Evolutionary conservation across 163 green algal species (phyloP).

Genomic region (Coccomyxa subellipsoidea): DNA sequence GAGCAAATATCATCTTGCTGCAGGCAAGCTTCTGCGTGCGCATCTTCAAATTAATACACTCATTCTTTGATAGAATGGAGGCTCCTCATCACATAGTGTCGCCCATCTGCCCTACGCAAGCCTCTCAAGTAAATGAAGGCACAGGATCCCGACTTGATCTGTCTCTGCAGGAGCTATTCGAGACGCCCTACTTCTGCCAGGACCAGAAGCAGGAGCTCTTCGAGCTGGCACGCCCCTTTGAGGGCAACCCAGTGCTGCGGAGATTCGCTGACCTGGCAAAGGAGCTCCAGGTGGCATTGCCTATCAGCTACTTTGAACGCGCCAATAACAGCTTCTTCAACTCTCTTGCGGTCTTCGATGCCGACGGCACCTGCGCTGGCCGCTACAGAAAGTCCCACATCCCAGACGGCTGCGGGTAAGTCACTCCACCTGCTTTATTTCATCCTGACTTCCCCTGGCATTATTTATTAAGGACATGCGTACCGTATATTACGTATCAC

Average conservation of each 20-base stretch:
- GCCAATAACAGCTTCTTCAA: slow-evolving; percentile 77
- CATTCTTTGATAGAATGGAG: neutral
- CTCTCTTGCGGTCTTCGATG: slow-evolving; percentile 69
- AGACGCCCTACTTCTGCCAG: slow-evolving; percentile 71
- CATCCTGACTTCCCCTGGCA: too few relatives aligned
- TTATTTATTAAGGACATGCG: too few relatives aligned
- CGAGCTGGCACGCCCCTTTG: slow-evolving; percentile 37
- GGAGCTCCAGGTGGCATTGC: slow-evolving; percentile 71
- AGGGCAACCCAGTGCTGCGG: slow-evolving; percentile 43
- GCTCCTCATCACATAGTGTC: neutral
- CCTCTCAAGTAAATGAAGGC: neutral
- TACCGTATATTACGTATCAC: too few relatives aligned
- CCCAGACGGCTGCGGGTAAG: slow-evolving; percentile 72
- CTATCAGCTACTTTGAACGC: slow-evolving; percentile 76
- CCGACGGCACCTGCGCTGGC: slow-evolving; percentile 64
- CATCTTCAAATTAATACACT: neutral
- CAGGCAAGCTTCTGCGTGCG: slow-evolving; percentile 33
- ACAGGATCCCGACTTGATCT: neutral
- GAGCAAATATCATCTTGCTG: slow-evolving; percentile 65
- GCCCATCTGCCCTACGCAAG: neutral
- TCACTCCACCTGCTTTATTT: neutral
- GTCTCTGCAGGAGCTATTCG: slow-evolving; percentile 67
- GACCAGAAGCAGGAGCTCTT: slow-evolving; percentile 63
- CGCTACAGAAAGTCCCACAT: slow-evolving; percentile 88
- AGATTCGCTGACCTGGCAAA: slow-evolving; percentile 54